Evolutionary conservation across 495 filamentous ascomycete species (phyloP), one percentile per base, ranked within the genome.

Genomic region (Bryoglossum gracile): DNA sequence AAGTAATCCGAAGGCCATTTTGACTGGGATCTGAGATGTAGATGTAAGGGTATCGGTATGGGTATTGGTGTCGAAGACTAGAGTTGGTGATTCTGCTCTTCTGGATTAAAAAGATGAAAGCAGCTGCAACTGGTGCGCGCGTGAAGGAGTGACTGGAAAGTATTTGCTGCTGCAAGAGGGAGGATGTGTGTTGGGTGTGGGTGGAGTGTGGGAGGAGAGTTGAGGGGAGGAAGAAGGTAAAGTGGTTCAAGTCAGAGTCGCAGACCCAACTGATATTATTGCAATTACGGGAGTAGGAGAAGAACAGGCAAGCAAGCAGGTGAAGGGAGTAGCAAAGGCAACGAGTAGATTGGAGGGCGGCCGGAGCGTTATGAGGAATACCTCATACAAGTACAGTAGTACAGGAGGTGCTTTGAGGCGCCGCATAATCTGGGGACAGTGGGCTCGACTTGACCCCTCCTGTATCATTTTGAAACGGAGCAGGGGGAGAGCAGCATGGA

Each of bases 111-210:
- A n/a, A n/a, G n/a, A n/a, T n/a, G n/a, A n/a, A n/a, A 44, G 47
- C 43, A 24, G 46, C 46, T 43, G 55, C 55, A 51, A 54, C 50
- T 54, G 24, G 46, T 58, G 55, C 51, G 46, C 54, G 54, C 54
- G 34, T 46, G 38, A 53, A 53, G 23, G 50, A 57, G 46, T 46
- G 49, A 40, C n/a, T n/a, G n/a, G n/a, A n/a, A n/a, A n/a, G n/a
- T n/a, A n/a, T n/a, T n/a, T n/a, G n/a, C n/a, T n/a, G n/a, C n/a
- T n/a, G n/a, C n/a, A 35, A 40, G 39, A 49, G 44, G 24, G 28
- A 23, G 23, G 42, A 25, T 39, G 26, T 40, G 3, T 37, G 38
- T 9, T 34, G 4, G 22, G 16, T 18, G 17, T 24, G 3, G 25
- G 24, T 14, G n/a, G 21, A 30, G 17, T 33, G 18, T 18, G 2